Evolutionary conservation across 1,139 yeast genomes (phyloP), one percentile per base, ranked within the genome.

Genomic region (Keqinozyma sinolaborantium): DNA sequence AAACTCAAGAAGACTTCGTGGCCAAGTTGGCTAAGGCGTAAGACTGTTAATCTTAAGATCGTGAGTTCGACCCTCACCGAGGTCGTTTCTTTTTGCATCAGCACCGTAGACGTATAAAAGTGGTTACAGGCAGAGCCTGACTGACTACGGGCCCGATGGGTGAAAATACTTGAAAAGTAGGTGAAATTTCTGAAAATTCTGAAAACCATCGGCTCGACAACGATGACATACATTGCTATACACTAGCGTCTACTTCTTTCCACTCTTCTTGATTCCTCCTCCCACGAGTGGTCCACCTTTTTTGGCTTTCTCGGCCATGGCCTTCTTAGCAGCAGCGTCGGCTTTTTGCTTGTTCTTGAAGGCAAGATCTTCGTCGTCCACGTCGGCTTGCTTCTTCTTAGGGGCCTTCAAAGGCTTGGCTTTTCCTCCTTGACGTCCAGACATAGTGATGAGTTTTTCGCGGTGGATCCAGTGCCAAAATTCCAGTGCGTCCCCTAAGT

Each of bases 281-380:
- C 95, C 90, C 34, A 80, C 79, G 48, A 90, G 65, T 29, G 96
- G 96, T 32, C 95, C 95, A 43, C 95, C 95, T 53, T 83, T 78
- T 51, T 84, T 70, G 39, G 95, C 94, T 63, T 84, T 81, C 35
- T 82, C 78, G 42, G 94, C 90, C 83, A 90, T 75, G 35, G 83
- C 95, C 66, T 90, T 88, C 63, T 80, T 81, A 26, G 96, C 95
- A 54, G 83, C 86, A 47, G 92, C 95, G 45, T 86, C 97, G 35
- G 95, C 96, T 64, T 82, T 86, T 67, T 86, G 95, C 73, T 87
- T 90, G 53, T 84, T 92, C 70, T 87, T 86, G 76, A 80, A 88
- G 4, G 96, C 96, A 21, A 71, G 38, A 45, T 88, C 97, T 37
- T 88, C 97, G 5, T 90, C 96, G 55, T 87, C 95, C 25, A 73